A percentile compares a stretch with the other conserved stretches of the same genome.
These are phyloP conservation scores for Juglanconis juglandina DNA, from an alignment of 2,329 filamentous ascomycete species.

Conservation along the genomic window DNA sequence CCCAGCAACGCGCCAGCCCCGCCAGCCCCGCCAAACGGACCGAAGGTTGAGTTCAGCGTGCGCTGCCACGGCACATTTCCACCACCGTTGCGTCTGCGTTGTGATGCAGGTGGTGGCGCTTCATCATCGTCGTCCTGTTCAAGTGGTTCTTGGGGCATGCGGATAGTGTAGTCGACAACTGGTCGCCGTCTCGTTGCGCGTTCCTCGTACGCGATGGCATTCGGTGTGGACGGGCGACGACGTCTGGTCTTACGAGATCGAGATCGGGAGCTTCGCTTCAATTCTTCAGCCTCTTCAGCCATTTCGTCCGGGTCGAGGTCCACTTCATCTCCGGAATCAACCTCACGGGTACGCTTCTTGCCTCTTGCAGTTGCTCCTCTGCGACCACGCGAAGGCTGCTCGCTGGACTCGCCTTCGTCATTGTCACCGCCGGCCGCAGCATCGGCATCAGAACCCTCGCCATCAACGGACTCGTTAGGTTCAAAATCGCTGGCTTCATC, in stretches of 20 bases:
- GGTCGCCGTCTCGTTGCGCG: conserved; percentile 50
- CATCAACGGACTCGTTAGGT: conserved; percentile 57
- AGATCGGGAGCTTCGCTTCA: conserved; percentile 52
- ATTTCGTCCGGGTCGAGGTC: conserved; percentile 62
- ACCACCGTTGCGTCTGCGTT: conserved; percentile 61
- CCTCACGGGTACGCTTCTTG: conserved; percentile 43
- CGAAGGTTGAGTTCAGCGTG: conserved; percentile 81
- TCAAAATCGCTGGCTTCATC: conserved; percentile 62
- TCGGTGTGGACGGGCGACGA: conserved; percentile 46
- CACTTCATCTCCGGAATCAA: conserved; percentile 54
- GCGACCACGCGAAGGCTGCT: conserved; percentile 47
- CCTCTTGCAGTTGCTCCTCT: conserved; percentile 38
- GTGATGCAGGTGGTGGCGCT: conserved; percentile 54
- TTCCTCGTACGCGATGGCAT: conserved; percentile 56
- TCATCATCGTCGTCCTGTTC: conserved; percentile 69
- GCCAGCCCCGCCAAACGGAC: conserved; percentile 85
- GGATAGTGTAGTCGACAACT: conserved; percentile 82
- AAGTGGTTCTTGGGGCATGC: conserved; percentile 65
- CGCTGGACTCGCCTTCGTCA: conserved; percentile 46
- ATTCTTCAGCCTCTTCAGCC: conserved; percentile 62
- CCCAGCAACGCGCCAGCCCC: conserved; percentile 68
- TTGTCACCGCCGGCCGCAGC: conserved; percentile 31
- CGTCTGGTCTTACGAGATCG: conserved; percentile 41
- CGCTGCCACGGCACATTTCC: conserved; percentile 67
- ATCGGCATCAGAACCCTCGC: conserved; percentile 41